Base-by-base conservation (phyloP, 208 protist genomes). In the Leishmania amazonensis region DNA sequence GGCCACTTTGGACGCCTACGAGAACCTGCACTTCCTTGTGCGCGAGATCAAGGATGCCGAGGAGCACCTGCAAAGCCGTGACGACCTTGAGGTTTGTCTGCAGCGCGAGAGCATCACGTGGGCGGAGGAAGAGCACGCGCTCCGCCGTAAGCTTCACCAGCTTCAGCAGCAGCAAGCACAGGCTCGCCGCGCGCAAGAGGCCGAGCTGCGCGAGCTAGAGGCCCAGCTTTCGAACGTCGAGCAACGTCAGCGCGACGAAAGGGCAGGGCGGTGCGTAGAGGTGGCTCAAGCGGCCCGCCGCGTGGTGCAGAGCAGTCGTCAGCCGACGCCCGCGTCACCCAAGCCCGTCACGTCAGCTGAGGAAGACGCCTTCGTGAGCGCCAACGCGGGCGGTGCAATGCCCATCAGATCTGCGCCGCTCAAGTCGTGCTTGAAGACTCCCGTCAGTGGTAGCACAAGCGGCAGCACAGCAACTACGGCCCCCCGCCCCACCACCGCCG, bases 1-100 rank as follows among this genome's bases (percentile, higher is more conserved):
- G n/a, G 75, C 85, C 53, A 94, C 95, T 1, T 79, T 97, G 21
- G 93, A 97, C 79, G 89, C 91, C 82, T 97, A 97, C 80, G 95
- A 96, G 71, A 87, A 72, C 49, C 91, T 97, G 83, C 93, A 96
- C 86, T 89, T 87, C 15, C 68, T 93, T 13, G 93, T 97, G 15
- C 90, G 91, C 40, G 83, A 90, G 11, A 96, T 97, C 83, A 88
- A 95, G 80, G 86, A 86, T 64, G 89, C 91, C n/a, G 93, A 97
- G 85, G 86, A 88, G 80, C 65, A 74, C 31, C 80, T 96, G 58
- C 83, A 80, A 53, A 77, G 85, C 53, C 91, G 95, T 40, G 88
- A 95, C 47, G 93, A 97, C 80, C 68, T 92, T 8, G 93, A 96
- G 84, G 77, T 75, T 35, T 49, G 75, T 2, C 88, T 97, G 76